Evolutionary conservation across 2,329 filamentous ascomycete species (phyloP), one percentile per base, ranked within the genome.

Genomic region (Coniella vitis): DNA sequence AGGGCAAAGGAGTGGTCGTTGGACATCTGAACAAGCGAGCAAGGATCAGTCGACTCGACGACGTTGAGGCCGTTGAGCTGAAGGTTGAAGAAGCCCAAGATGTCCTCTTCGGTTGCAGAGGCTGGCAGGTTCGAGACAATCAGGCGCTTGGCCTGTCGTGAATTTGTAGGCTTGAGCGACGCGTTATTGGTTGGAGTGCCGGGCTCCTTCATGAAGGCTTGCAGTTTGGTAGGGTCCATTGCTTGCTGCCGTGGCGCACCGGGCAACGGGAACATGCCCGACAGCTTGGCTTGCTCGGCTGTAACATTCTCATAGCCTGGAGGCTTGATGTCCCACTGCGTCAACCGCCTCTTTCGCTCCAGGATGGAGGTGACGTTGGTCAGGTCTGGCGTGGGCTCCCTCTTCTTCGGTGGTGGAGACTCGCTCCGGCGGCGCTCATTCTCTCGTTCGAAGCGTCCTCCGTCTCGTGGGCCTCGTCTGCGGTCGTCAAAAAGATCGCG

Each of bases 251-350:
- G 83, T 47, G 93, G 93, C 54, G 93, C 93, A 56, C 93, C 93
- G 3, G 93, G 93, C 39, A 99, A 81, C 53, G 94, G 90, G 73
- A 98, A 99, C 93, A 98, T 96, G 72, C 91, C 86, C 57, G 94
- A 98, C 38, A 98, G 78, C 74, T 99, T 99, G 44, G 93, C 94
- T 67, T 98, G 94, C 68, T 98, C 94, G 19, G 93, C 90, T 2
- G 93, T 96, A 56, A 99, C 91, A 67, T 93, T 95, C 63, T 98
- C 94, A 63, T 99, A 99, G 38, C 93, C 91, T 14, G 90, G 88
- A 5, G 93, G 93, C 71, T 98, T 98, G 67, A 98, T 96, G 66
- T 99, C 94, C 93, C 93, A 99, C 68, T 98, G 94, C 32, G 90
- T 97, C 74, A 98, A 73, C 52, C 93, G 86, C 58, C 94, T 85